Evolutionary conservation across 2,329 filamentous ascomycete genomes (phyloP).

Genomic region (Ciborinia camelliae): DNA sequence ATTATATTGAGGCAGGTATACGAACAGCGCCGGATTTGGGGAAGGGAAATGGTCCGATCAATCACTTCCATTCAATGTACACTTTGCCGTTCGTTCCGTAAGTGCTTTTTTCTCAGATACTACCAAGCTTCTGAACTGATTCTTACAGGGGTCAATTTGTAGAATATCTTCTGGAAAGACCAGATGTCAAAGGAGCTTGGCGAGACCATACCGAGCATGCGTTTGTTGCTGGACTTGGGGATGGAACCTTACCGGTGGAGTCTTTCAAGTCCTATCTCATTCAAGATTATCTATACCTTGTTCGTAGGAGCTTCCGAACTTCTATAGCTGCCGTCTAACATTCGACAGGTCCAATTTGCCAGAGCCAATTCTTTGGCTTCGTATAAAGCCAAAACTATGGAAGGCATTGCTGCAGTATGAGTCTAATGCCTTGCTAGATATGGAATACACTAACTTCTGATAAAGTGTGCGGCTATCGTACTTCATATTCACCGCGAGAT

Average conservation of each 20-base stretch:
- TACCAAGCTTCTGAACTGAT: neutral
- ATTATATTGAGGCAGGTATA: conserved; percentile 71
- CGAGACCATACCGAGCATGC: conserved; percentile 72
- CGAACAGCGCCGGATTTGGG: conserved; percentile 46
- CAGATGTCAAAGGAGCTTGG: conserved; percentile 74
- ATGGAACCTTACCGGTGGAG: conserved; percentile 68
- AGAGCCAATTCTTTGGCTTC: conserved; percentile 80
- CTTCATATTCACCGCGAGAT: conserved; percentile 76
- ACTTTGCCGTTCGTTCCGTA: conserved; percentile 63
- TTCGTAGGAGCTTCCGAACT: conserved; percentile 41
- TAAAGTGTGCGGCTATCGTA: conserved; percentile 65
- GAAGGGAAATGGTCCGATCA: conserved; percentile 67
- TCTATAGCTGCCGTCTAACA: neutral
- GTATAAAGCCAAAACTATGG: conserved; percentile 75
- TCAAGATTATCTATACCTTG: conserved; percentile 88
- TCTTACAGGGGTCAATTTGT: conserved; percentile 66
- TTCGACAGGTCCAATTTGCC: conserved; percentile 71
- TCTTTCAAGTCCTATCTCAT: conserved; percentile 86
- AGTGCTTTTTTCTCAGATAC: conserved; percentile 19
- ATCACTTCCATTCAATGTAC: conserved; percentile 73
- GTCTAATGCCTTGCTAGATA: neutral
- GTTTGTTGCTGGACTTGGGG: conserved; percentile 74
- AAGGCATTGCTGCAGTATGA: conserved; percentile 67
- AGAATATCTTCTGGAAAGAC: conserved; percentile 73
- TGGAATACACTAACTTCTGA: neutral